Base-by-base conservation (phyloP, 371 early-diverging fungal genomes). In the Lichtheimia ramosa region DNA sequence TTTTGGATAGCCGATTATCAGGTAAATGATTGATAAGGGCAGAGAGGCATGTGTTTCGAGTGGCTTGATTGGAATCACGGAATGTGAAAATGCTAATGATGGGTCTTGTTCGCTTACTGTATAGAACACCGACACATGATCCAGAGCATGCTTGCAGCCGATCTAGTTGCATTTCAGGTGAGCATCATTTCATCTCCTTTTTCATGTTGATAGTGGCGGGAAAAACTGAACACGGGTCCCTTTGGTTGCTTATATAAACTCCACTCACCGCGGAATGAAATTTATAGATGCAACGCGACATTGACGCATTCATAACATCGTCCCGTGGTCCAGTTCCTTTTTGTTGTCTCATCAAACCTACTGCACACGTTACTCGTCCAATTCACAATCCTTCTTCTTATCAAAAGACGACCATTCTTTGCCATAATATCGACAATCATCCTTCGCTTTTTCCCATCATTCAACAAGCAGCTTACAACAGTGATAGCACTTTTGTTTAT, bases 381-480 rank as follows among this genome's bases (percentile, higher is more conserved):
- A 43, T 68, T 39, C 60, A 64, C n/a, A 18, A 57, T 25, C 25
- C 62, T 14, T 66, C 65, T 21, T 5, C 21, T 23, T 27, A 24
- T 25, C 23, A 5, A 21, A 65, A 63, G 48, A 58, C 58, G 10
- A 65, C 66, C 27, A 46, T 70, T 20, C 59, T 63, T 20, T 63
- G 61, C 20, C 60, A 60, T 39, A 58, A 63, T 25, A 59, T 59
- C 10, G 34, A 34, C 34, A 34, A 34, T 0, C 18, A 43, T 25
- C 48, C 48, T 3, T 53, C 62, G 4, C 46, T 54, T 34, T 59
- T 63, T n/a, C 43, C 51, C 10, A 27, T 53, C 6, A 65, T 34
- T 34, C 34, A 34, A 2, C 34, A 34, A 34, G 6, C 34, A 34
- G 34, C 63, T 2, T 61, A 61, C 27, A 66, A 58, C 16, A 56